Percentiles rank a stretch among this genome's conserved stretches.
phyloP scores from a whole-genome alignment of 2,329 filamentous ascomycete species.

The Cyclaneusma minus region DNA sequence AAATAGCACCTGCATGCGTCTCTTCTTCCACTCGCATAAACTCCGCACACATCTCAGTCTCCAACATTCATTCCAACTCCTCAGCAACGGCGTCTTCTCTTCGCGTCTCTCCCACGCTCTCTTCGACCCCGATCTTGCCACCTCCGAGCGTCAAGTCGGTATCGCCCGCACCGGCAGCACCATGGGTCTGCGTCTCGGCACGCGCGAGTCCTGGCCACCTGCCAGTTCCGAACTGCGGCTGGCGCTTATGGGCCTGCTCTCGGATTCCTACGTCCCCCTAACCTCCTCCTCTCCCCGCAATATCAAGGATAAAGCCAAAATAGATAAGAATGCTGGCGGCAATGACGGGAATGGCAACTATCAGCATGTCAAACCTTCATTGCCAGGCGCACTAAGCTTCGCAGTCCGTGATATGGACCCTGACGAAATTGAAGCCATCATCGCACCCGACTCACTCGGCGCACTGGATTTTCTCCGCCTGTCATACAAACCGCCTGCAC shows the following conservation, averaged over 20 bases:
- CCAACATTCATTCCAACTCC: conserved; percentile 66
- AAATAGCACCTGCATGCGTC: conserved; percentile 58
- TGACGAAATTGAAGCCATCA: conserved; percentile 67
- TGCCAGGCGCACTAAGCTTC: conserved; percentile 65
- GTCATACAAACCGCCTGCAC: conserved; percentile 62
- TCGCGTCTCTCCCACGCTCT: conserved; percentile 67
- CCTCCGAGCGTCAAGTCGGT: conserved; percentile 58
- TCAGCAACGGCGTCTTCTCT: conserved; percentile 74
- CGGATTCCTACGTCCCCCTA: conserved; percentile 51
- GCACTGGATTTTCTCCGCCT: conserved; percentile 88
- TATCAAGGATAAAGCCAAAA: too few species aligned
- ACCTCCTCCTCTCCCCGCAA: too few species aligned
- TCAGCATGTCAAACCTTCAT: conserved; percentile 19
- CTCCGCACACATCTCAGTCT: conserved; percentile 58
- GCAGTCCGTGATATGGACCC: conserved; percentile 66
- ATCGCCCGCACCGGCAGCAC: conserved; percentile 51
- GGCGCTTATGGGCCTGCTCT: conserved; percentile 71
- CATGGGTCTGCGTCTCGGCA: conserved; percentile 74
- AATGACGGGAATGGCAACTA: conserved; percentile 6
- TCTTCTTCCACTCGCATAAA: conserved; percentile 62
- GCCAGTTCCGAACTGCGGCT: conserved; percentile 86
- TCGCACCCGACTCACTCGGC: conserved; percentile 68
- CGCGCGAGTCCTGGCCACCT: conserved; percentile 76
- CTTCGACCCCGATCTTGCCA: conserved; percentile 70
- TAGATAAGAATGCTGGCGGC: conserved; percentile 10